Base-by-base conservation (phyloP, 331 rosid species). In the Quercus tomentella region DNA sequence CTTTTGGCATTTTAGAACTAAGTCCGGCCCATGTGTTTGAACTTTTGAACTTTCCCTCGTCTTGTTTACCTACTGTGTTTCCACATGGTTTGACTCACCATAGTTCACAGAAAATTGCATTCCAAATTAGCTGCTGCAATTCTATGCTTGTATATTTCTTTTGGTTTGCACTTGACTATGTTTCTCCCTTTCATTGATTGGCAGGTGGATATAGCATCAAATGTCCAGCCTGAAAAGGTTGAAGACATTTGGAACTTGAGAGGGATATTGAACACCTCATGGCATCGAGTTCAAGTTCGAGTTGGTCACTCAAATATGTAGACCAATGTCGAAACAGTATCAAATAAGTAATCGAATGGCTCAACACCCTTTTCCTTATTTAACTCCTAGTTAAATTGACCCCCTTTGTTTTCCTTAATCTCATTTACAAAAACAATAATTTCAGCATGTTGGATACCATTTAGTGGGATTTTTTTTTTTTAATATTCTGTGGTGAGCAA, bases 241-340 rank as follows among this genome's bases (percentile, higher is more conserved):
- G 91, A 92, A 65, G 96, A 89, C 51, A 86, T 92, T 35, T 92
- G 98, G 98, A 94, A 94, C 84, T 82, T 94, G 75, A 86, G 97
- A 84, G 98, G 98, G 58, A 91, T 94, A 79, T 87, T 94, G 76
- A 94, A 94, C 88, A 92, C 94, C 21, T 94, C 98, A 76, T 92
- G 97, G 98, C 98, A 94, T 82, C 70, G 97, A 15, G 92, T 94
- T 20, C 84, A 83, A 73, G 94, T 90, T 81, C 88, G 82, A 67
- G 94, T 93, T 37, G 91, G 96, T 20, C 93, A 70, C 88, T 90
- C 99, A 22, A 91, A 87, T 75, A 81, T 93, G 84, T 92, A 86
- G 57, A 74, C 22, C 22, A 7, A 33, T 58, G 28, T 22, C 26
- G 18, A 68, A 70, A 17, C n/a, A n/a, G 7, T 25, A 63, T 10